Evolutionary conservation across 768 basidiomycete species (phyloP).

Genomic region (Agrocybe praecox): DNA sequence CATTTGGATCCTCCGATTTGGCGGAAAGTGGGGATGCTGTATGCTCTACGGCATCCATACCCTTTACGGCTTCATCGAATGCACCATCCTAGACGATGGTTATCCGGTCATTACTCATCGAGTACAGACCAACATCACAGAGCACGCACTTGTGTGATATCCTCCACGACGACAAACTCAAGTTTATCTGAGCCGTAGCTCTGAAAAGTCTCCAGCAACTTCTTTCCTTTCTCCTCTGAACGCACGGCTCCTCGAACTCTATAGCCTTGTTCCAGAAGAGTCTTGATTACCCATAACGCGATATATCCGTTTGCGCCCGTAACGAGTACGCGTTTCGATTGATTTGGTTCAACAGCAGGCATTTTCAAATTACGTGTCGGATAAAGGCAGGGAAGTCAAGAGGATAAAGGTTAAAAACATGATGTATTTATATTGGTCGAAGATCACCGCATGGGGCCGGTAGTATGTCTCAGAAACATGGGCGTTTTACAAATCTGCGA

Average conservation of each 20-base stretch:
- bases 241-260: slow-evolving; percentile 70
- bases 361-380: neutral
- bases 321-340: slow-evolving; percentile 40
- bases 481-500: too few species aligned
- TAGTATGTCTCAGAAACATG: too few species aligned
- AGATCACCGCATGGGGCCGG: too few species aligned
- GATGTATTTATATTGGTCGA: too few species aligned
- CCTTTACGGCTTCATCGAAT: slow-evolving; percentile 79
- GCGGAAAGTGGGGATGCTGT: slow-evolving; percentile 63
- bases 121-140: slow-evolving; percentile 46
- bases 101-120: too few species aligned
- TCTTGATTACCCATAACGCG: slow-evolving; percentile 57
- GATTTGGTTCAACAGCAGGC: neutral
- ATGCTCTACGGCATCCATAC: slow-evolving; percentile 71
- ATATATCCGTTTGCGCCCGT: slow-evolving; percentile 65
- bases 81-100: slow-evolving; percentile 48
- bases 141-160: slow-evolving; percentile 49
- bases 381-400: too few species aligned
- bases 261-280: slow-evolving; percentile 66
- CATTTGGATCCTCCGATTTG: slow-evolving; percentile 42
- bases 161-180: slow-evolving; percentile 69
- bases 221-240: slow-evolving; percentile 55
- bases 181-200: slow-evolving; percentile 57
- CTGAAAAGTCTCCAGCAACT: slow-evolving; percentile 57
- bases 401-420: too few species aligned